A percentile compares a stretch with the other conserved stretches of the same genome.
phyloP scores from a whole-genome alignment of 2,329 filamentous ascomycete species.

The Xylaria sp. region DNA sequence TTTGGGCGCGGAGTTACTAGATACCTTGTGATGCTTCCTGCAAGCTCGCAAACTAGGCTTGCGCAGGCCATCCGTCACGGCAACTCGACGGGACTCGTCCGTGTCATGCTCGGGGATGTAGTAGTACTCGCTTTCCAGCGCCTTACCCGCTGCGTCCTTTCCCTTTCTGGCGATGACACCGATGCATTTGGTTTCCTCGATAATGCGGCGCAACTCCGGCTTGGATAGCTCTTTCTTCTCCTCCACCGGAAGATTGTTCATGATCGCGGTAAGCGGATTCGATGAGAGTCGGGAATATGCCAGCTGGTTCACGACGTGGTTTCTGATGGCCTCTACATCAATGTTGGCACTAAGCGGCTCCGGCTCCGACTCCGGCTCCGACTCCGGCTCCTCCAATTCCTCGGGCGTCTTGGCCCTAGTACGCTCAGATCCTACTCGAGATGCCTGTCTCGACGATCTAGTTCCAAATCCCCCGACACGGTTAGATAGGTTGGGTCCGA shows the following conservation, averaged over 20 bases:
- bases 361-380: constrained; percentile 3
- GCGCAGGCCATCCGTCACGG: constrained; percentile 77
- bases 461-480: constrained; percentile 73
- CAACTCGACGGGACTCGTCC: constrained; percentile 70
- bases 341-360: constrained; percentile 30
- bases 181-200: constrained; percentile 71
- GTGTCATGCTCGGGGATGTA: constrained; percentile 84
- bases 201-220: constrained; percentile 61
- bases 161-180: constrained; percentile 85
- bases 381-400: constrained; percentile 23
- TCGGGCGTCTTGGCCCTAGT: constrained; percentile 23
- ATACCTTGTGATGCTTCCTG: constrained; percentile 94
- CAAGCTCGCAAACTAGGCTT: constrained; percentile 87
- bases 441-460: constrained; percentile 53
- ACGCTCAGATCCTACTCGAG: constrained; percentile 21
- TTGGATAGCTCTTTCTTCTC: constrained; percentile 56
- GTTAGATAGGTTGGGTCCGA: constrained; percentile 77
- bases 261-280: constrained; percentile 81
- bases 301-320: constrained; percentile 92
- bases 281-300: constrained; percentile 91
- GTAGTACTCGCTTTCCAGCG: constrained; percentile 94
- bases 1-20: constrained; percentile 22
- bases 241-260: constrained; percentile 73
- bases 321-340: constrained; percentile 52
- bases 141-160: constrained; percentile 92